A percentile compares a stretch with the other conserved stretches of the same genome.
These are phyloP conservation scores for Papiliotrema terrestris DNA, from an alignment of 1,284 basidiomycete species.

Conservation along the genomic window DNA sequence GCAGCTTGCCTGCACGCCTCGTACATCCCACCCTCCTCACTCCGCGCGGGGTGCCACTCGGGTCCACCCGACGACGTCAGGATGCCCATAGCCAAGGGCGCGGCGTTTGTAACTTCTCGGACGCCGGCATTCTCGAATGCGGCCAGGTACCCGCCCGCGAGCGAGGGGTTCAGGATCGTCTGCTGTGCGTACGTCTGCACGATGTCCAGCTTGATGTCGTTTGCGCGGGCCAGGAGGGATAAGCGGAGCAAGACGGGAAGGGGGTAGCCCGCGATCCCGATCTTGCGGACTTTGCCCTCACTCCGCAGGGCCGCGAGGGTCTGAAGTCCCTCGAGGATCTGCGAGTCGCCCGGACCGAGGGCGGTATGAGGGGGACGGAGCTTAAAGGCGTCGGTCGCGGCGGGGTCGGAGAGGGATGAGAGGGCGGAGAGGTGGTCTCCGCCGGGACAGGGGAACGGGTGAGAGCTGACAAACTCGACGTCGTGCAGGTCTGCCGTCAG, in stretches of 20 bases:
- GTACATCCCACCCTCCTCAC: constrained; percentile 13
- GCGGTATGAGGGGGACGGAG: constrained; percentile 14
- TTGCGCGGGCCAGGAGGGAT: constrained; percentile 67
- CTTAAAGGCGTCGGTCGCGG: constrained; percentile 1
- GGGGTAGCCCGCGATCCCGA: constrained; percentile 85
- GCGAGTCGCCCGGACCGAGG: constrained; percentile 71
- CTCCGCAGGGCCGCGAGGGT: constrained; percentile 72
- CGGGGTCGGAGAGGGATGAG: constrained; percentile 23
- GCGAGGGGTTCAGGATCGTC: constrained; percentile 71
- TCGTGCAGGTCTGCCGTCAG: constrained; percentile 68
- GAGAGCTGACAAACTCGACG: constrained; percentile 75
- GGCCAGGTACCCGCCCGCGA: constrained; percentile 59
- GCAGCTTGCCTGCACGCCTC: constrained; percentile 25
- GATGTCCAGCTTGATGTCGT: constrained; percentile 63
- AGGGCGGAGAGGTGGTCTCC: constrained; percentile 57
- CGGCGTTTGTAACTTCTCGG: constrained; percentile 72
- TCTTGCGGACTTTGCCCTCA: constrained; percentile 69
- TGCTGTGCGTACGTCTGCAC: constrained; percentile 84
- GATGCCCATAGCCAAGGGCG: constrained; percentile 89
- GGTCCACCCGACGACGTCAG: constrained; percentile 64
- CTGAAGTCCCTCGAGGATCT: constrained; percentile 67
- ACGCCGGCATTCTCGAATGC: constrained; percentile 64
- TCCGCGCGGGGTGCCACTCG: constrained; percentile 76
- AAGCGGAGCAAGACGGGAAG: constrained; percentile 84
- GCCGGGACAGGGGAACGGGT: constrained; percentile 48